These are phyloP conservation scores for Backusella sp. DNA, from an alignment of 192 early-diverging fungal species.

Conservation along the genomic window DNA sequence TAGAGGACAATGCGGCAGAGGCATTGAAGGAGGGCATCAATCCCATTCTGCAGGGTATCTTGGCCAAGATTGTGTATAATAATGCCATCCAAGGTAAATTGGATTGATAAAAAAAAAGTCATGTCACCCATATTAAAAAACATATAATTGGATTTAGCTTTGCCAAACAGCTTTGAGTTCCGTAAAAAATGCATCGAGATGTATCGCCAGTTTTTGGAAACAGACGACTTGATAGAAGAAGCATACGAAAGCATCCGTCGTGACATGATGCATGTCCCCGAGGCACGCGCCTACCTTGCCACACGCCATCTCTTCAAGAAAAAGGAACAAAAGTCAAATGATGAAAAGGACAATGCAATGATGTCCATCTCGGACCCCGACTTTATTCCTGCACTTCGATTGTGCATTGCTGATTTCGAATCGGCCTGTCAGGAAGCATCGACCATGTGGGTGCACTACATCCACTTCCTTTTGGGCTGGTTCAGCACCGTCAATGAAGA, in stretches of 20 bases:
- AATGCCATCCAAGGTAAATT: constrained; percentile 72
- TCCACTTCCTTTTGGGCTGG: constrained; percentile 58
- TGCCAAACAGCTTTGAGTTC: constrained; percentile 73
- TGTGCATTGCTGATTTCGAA: constrained; percentile 55
- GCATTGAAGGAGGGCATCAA: constrained; percentile 58
- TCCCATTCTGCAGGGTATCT: constrained; percentile 66
- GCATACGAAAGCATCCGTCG: constrained; percentile 49
- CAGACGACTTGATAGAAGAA: constrained; percentile 41
- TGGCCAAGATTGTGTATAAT: constrained; percentile 73
- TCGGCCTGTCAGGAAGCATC: constrained; percentile 35
- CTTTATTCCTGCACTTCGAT: constrained; percentile 27
- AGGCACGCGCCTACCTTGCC: constrained; percentile 54
- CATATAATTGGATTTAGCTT: constrained; percentile 37
- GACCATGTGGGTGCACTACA: constrained; percentile 63
- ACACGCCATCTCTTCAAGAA: constrained; percentile 56
- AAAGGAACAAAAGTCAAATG: constrained; percentile 41
- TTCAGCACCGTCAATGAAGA: constrained; percentile 43
- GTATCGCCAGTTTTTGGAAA: constrained; percentile 53
- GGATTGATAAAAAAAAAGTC: not conserved
- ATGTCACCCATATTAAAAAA: too few relatives aligned
- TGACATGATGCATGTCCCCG: constrained; percentile 58
- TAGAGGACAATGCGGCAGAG: constrained; percentile 45
- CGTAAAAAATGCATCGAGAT: constrained; percentile 71
- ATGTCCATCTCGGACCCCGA: constrained; percentile 26
- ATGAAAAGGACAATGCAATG: constrained; percentile 12